Evolutionary conservation across 2,329 filamentous ascomycete genomes (phyloP).

Genomic region (Phoma sp.): DNA sequence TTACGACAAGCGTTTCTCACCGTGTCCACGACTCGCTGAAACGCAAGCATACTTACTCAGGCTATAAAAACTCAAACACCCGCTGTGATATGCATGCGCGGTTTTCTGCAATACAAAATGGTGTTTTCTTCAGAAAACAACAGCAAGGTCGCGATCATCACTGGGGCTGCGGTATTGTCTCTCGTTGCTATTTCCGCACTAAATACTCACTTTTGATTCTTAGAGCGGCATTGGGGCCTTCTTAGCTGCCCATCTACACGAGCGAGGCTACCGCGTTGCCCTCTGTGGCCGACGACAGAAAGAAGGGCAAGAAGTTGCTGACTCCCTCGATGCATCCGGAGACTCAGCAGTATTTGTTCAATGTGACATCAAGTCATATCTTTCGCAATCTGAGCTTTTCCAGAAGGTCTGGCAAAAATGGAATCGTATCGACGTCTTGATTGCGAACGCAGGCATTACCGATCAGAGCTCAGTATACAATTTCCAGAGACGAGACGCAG

Average conservation of each 20-base stretch:
- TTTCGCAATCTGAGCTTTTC: constrained; percentile 54
- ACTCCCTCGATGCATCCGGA: constrained; percentile 23
- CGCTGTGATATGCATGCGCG: too few species aligned
- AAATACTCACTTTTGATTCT: too few species aligned
- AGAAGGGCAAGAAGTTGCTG: constrained; percentile 39
- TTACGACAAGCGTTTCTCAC: too few species aligned
- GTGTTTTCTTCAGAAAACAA: too few species aligned
- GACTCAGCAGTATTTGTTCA: constrained; percentile 52
- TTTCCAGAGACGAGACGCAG: constrained; percentile 35
- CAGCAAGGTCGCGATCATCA: too few species aligned
- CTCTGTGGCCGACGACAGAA: constrained; percentile 51
- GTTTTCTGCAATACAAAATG: too few species aligned
- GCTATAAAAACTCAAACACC: too few species aligned
- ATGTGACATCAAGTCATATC: constrained; percentile 57
- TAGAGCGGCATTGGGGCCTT: constrained; percentile 58
- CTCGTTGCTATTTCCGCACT: too few species aligned
- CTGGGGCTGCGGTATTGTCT: too few species aligned
- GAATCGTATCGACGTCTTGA: constrained; percentile 57
- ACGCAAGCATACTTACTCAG: too few species aligned
- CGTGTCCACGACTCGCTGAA: too few species aligned
- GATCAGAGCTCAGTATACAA: constrained; percentile 56
- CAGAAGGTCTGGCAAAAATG: constrained; percentile 51
- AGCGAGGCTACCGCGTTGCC: constrained; percentile 47
- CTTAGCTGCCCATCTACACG: constrained; percentile 48
- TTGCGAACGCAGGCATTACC: constrained; percentile 59